Evolutionary conservation across 371 early-diverging fungal genomes (phyloP).

Genomic region (Fennellomyces sp.): DNA sequence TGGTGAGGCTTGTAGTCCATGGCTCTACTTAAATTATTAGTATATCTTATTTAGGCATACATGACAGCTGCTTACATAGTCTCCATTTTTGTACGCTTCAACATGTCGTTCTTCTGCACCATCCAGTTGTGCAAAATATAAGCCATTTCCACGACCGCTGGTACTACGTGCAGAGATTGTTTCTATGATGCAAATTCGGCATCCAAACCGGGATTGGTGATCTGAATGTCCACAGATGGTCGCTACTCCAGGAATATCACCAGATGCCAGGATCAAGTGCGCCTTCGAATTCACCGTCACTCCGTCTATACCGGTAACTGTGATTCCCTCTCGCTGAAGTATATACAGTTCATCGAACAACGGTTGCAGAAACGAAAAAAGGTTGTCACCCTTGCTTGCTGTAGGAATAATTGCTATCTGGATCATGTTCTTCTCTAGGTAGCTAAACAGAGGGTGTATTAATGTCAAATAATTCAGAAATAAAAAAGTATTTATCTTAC

Average conservation of each 20-base stretch:
- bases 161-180: neutral
- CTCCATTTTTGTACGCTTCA: neutral
- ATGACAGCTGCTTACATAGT: no score
- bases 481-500: no score
- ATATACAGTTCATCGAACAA: neutral
- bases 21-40: no score
- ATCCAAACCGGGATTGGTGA: neutral
- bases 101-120: neutral
- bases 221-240: neutral
- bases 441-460: no score
- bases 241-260: constrained; percentile 11
- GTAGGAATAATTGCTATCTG: constrained; percentile 1
- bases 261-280: constrained; percentile 4
- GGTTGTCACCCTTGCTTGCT: neutral
- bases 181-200: constrained; percentile 6
- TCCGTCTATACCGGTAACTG: neutral
- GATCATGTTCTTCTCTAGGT: constrained; percentile 3
- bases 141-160: neutral
- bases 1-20: neutral
- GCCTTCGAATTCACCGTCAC: neutral
- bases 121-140: neutral
- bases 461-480: no score
- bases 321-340: neutral
- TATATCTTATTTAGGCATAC: no score
- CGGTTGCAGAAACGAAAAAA: neutral